Evolutionary conservation across 2,329 filamentous ascomycete genomes (phyloP), one percentile per base, ranked within the genome.

Genomic region (Conoideocrella luteorostrata): DNA sequence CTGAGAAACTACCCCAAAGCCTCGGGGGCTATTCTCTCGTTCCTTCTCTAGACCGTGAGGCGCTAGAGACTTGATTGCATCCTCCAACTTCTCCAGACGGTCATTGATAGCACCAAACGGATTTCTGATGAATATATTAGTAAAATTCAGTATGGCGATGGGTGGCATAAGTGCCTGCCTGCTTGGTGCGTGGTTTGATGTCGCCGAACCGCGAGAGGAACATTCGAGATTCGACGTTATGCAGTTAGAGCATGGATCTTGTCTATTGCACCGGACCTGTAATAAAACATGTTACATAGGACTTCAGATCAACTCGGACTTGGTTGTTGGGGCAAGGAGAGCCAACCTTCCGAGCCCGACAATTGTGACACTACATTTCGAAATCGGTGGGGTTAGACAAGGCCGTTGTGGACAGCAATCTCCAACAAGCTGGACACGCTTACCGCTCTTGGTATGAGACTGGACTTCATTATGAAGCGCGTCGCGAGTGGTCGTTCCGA

Each of bases 171-270:
- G 26, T 7, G 26, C 26, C 26, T 7, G 26, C 7, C 7, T 41
- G 28, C 13, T 17, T 24, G 28, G 18, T n/a, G 7, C 20, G 22
- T 4, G 15, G 41, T 30, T n/a, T 15, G 18, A 29, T 29, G 4
- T 35, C 7, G 29, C 43, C 9, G 34, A 23, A 15, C 15, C 26
- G 1, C 21, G 47, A 20, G 51, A 46, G n/a, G 46, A 46, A 29
- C 51, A 53, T 11, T 43, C 36, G 12, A 53, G 50, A 7, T 47
- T 50, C 12, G 51, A 53, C 4, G 51, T 53, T 7, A 53, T 35
- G 33, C 51, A 53, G 26, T 52, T 53, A 26, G 51, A 53, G 44
- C 51, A 53, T 15, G 51, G 51, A 12, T 35, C 28, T 15, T 53
- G 46, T 40, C 51, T 44, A 22, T 52, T 52, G 34, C 51, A 53